A percentile compares a stretch with the other conserved stretches of the same genome.
Evolutionary conservation across 148 eudicot genomes (phyloP).

Genomic region (Rhododendron williamsianum): DNA sequence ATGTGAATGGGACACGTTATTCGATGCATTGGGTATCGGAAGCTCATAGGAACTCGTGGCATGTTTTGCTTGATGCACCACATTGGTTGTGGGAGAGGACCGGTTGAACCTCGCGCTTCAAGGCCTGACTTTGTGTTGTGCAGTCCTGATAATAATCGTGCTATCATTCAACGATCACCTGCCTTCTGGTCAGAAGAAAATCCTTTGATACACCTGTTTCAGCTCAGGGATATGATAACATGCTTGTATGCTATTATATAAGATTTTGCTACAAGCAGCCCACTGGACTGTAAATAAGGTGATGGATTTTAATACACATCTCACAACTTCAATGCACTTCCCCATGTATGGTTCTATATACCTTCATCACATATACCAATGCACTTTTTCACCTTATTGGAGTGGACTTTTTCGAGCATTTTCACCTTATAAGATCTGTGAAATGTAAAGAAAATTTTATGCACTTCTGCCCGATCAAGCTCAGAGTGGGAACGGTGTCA

Average conservation of each 20-base stretch:
- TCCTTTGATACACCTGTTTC: slow-evolving; percentile 24
- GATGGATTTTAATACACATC: neutral
- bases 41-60: slow-evolving; percentile 38
- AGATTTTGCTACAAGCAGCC: neutral
- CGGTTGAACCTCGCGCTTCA: slow-evolving; percentile 32
- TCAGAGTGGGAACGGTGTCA: neutral
- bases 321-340: neutral
- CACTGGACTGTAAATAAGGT: neutral
- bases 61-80: slow-evolving; percentile 36
- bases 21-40: slow-evolving; percentile 43
- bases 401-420: neutral
- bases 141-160: slow-evolving; percentile 16
- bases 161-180: slow-evolving; percentile 28
- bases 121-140: slow-evolving; percentile 36
- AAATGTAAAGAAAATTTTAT: neutral
- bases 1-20: slow-evolving; percentile 26
- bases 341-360: neutral
- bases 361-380: neutral
- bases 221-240: slow-evolving; percentile 2
- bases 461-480: neutral
- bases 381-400: neutral
- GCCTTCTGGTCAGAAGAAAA: slow-evolving; percentile 30
- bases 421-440: neutral
- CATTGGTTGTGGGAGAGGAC: slow-evolving; percentile 25
- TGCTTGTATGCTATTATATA: neutral